These are phyloP conservation scores for Dendrobium chrysotoxum DNA, from an alignment of 106 monocot genomes.

Conservation along the genomic window DNA sequence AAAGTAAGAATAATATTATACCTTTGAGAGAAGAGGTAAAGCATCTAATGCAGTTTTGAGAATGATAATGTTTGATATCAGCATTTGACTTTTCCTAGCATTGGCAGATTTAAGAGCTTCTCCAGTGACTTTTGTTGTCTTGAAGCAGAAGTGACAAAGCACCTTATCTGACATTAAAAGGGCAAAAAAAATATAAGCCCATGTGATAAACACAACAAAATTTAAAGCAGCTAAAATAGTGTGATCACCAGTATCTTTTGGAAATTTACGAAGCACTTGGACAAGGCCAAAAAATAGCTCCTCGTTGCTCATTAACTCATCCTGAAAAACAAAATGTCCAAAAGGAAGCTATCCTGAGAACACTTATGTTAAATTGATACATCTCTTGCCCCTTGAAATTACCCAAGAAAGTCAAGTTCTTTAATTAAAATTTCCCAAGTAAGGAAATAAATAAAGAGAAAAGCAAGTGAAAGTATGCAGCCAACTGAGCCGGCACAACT, in stretches of 20 bases:
- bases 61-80: conserved; percentile 85
- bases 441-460: neutral
- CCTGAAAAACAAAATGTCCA: conserved; percentile 31
- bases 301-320: conserved; percentile 88
- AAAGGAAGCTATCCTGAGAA: neutral
- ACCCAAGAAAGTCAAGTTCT: neutral
- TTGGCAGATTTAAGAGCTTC: conserved; percentile 52
- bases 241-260: conserved; percentile 81
- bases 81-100: conserved; percentile 82
- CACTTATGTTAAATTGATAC: neutral
- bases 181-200: conserved; percentile 2
- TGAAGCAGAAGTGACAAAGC: conserved; percentile 93
- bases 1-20: conserved; percentile 13
- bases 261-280: conserved; percentile 93
- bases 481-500: neutral
- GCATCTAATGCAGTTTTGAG: conserved; percentile 85
- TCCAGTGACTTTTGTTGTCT: conserved; percentile 65
- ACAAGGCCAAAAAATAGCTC: conserved; percentile 96
- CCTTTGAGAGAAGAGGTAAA: conserved; percentile 88
- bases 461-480: neutral
- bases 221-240: neutral
- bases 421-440: neutral
- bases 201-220: neutral
- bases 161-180: conserved; percentile 48
- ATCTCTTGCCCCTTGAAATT: neutral